A percentile compares a stretch with the other conserved stretches of the same genome.
Conservation (phyloP, 2,329 filamentous ascomycete species). For the Pseudogymnoascus pannorum region DNA sequence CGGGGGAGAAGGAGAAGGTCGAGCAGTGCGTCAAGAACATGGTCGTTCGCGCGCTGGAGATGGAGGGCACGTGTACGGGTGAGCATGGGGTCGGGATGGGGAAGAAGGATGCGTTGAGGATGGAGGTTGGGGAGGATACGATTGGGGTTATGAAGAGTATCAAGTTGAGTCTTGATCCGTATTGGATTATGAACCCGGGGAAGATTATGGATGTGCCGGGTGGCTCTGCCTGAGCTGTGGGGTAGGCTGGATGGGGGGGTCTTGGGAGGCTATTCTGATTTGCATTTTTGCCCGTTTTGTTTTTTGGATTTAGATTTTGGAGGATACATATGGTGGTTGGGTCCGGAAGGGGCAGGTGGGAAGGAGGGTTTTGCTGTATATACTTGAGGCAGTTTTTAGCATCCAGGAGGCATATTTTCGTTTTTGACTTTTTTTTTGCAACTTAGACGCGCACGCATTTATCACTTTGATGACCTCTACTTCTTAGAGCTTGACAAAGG, state of each 20-base stretch:
- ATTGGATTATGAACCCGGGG: conserved; percentile 86
- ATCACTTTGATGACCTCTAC: background rate
- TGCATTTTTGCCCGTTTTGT: too few species aligned
- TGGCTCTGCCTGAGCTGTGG: background rate
- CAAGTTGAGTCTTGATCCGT: conserved; percentile 74
- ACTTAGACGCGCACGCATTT: background rate
- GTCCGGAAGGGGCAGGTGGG: background rate
- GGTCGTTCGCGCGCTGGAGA: conserved; percentile 82
- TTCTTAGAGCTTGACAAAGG: too few species aligned
- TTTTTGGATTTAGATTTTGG: background rate
- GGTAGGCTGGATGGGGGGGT: conserved; percentile 15
- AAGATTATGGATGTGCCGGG: conserved; percentile 74
- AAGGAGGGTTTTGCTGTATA: background rate
- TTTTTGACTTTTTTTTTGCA: background rate
- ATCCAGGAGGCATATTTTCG: background rate
- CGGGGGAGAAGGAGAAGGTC: conserved; percentile 65
- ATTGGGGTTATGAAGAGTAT: conserved; percentile 78
- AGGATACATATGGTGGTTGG: background rate
- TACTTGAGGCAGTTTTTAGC: background rate
- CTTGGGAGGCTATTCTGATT: background rate
- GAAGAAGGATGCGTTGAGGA: conserved; percentile 72
- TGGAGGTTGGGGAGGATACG: conserved; percentile 74
- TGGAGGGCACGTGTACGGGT: conserved; percentile 90
- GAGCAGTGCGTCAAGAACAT: conserved; percentile 81
- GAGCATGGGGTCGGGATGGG: conserved; percentile 82